Base-by-base conservation (phyloP, 2,329 filamentous ascomycete species). In the Colletotrichum viniferum region DNA sequence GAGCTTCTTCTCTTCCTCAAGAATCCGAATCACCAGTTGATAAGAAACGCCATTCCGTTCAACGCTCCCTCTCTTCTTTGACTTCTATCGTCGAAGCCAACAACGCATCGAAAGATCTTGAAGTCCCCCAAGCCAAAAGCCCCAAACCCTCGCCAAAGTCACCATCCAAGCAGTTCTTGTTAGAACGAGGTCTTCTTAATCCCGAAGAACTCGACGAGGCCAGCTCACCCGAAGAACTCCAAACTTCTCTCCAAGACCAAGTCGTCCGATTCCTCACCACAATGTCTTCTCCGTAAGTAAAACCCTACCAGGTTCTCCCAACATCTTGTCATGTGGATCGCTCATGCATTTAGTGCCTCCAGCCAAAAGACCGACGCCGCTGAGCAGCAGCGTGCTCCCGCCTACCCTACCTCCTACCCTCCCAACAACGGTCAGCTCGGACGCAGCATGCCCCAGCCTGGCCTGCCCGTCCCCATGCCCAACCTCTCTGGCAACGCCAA, bases 401-500 rank as follows among this genome's bases (percentile, higher is more conserved):
- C 73, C 32, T 74, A 74, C 55, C 74, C 64, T 55, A 66, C 65
- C 7, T 74, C 70, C 4, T 74, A 76, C 71, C 65, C 64, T 34
- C 70, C 71, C 12, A 48, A 61, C 69, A 76, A 73, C 61, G 32
- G 70, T 36, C 30, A 71, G 30, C 24, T 67, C 34, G 69, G 55
- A 65, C 64, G 56, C 61, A 73, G 62, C n/a, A 62, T 74, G 71
- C 34, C 32, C 14, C 21, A n/a, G 4, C 43, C 73, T 21, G 73
- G 69, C 14, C 62, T 75, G 18, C 73, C 73, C 8, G 62, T 75
- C 16, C 73, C 79, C 67, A 82, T 83, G 78, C 84, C 84, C 34
- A 82, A 81, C 69, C 83, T 86, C 61, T 84, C 84, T 7, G 83
- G 84, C 75, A 80, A 81, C 55, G 82, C 80, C 68, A 83, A 82